These are phyloP conservation scores for Quercus dentata DNA, from an alignment of 306 rosid species.

Conservation along the genomic window DNA sequence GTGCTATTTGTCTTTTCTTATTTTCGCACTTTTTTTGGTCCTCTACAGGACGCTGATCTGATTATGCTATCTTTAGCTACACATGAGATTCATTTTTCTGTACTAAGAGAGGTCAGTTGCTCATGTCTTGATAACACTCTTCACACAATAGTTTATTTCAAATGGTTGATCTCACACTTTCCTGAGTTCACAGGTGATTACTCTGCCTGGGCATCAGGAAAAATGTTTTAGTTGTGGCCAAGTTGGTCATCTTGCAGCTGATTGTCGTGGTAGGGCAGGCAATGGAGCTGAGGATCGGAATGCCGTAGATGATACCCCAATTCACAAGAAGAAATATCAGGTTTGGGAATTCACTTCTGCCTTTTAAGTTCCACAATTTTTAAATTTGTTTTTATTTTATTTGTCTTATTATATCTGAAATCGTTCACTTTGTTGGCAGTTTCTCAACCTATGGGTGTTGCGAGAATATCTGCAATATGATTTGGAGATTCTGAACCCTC, in stretches of 20 bases:
- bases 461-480: slow-evolving; percentile 90
- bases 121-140: slow-evolving; percentile 11
- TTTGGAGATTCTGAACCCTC: slow-evolving; percentile 66
- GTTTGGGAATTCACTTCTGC: slow-evolving; percentile 39
- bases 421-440: slow-evolving; percentile 42
- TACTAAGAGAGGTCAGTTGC: slow-evolving; percentile 89
- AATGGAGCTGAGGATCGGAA: slow-evolving; percentile 53
- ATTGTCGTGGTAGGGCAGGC: slow-evolving; percentile 71
- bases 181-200: slow-evolving; percentile 58
- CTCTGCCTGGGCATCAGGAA: slow-evolving; percentile 87
- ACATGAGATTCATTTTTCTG: slow-evolving; percentile 91
- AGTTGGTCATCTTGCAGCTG: slow-evolving; percentile 93
- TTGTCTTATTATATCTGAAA: slow-evolving; percentile 16
- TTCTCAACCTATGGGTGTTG: slow-evolving; percentile 81
- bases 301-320: slow-evolving; percentile 68
- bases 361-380: slow-evolving; percentile 16
- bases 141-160: slow-evolving; percentile 23
- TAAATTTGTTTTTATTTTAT: slow-evolving; percentile 4
- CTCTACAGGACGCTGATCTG: slow-evolving; percentile 89
- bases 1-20: background rate
- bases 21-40: slow-evolving; percentile 4
- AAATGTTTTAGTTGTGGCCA: slow-evolving; percentile 87
- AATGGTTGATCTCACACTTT: slow-evolving; percentile 25
- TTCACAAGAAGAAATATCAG: slow-evolving; percentile 96
- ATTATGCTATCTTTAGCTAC: slow-evolving; percentile 94